Evolutionary conservation across 805 yeast genomes (phyloP).

Genomic region (Myxozyma melibiosi): DNA sequence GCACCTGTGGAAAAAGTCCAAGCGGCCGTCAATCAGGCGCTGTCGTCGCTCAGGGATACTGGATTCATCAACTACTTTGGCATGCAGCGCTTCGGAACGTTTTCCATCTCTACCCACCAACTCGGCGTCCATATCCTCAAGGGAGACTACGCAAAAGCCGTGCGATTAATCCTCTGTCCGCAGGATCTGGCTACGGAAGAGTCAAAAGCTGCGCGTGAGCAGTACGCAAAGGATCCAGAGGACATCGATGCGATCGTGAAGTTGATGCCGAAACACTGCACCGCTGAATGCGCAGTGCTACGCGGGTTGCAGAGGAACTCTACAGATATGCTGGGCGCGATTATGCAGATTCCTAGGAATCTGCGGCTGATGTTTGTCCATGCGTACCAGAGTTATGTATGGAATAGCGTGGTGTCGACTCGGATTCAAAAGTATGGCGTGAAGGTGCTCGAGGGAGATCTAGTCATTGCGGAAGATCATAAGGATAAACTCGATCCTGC

Average conservation of each 20-base stretch:
- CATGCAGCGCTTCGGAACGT: constrained; percentile 98
- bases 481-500: constrained; percentile 33
- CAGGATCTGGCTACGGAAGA: constrained; percentile 80
- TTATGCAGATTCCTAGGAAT: constrained; percentile 89
- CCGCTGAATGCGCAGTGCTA: constrained; percentile 79
- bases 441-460: constrained; percentile 75
- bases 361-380: constrained; percentile 94
- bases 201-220: constrained; percentile 48
- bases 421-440: constrained; percentile 73
- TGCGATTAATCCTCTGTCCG: constrained; percentile 74
- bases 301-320: constrained; percentile 57
- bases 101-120: constrained; percentile 85
- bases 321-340: constrained; percentile 70
- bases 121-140: constrained; percentile 74
- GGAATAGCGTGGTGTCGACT: constrained; percentile 85
- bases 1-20: constrained; percentile 47
- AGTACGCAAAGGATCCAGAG: constrained; percentile 44
- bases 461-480: constrained; percentile 53
- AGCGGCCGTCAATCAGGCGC: constrained; percentile 53
- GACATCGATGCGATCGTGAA: constrained; percentile 67
- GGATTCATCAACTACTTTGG: constrained; percentile 96
- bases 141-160: constrained; percentile 79
- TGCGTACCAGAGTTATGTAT: constrained; percentile 93
- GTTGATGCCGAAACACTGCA: constrained; percentile 83
- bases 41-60: constrained; percentile 57